These are phyloP conservation scores for Komagataella pseudopastoris DNA, from an alignment of 805 yeast species.

Conservation along the genomic window DNA sequence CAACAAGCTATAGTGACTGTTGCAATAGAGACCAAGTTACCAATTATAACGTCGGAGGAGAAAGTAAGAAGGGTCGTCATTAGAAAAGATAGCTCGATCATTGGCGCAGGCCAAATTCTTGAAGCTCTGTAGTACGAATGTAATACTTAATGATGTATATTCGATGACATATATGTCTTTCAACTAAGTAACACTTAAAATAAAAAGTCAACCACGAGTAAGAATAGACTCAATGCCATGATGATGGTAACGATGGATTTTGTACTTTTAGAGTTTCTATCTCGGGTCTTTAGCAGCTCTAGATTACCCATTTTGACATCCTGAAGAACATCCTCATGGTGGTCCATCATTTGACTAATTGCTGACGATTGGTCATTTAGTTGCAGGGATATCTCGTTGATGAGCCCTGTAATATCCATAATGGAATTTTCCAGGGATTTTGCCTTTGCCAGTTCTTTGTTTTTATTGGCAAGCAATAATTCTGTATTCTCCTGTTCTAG, in stretches of 20 bases:
- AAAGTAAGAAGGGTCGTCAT: constrained; percentile 56
- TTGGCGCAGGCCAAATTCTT: constrained; percentile 33
- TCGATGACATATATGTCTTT: background rate
- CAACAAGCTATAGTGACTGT: constrained; percentile 47
- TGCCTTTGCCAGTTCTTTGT: constrained; percentile 47
- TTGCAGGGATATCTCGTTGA: constrained; percentile 63
- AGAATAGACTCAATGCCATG: constrained; percentile 37
- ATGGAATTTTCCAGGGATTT: constrained; percentile 47
- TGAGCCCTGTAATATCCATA: constrained; percentile 62
- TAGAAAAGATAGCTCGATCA: constrained; percentile 54
- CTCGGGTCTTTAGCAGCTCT: constrained; percentile 55
- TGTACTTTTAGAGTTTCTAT: constrained; percentile 48
- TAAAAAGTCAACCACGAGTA: constrained; percentile 41
- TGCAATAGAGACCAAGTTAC: constrained; percentile 34
- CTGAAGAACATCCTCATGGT: constrained; percentile 49
- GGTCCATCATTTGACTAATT: constrained; percentile 47
- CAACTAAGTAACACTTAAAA: background rate
- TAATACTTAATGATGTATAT: background rate
- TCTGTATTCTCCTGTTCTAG: constrained; percentile 48
- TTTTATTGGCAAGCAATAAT: constrained; percentile 34
- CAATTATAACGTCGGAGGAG: constrained; percentile 34
- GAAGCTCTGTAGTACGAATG: constrained; percentile 3
- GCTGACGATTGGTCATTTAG: constrained; percentile 59
- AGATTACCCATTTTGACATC: constrained; percentile 64
- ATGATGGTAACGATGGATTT: constrained; percentile 42